Evolutionary conservation across 2,329 filamentous ascomycete species (phyloP), one percentile per base, ranked within the genome.

Genomic region (Whalleya microplaca): DNA sequence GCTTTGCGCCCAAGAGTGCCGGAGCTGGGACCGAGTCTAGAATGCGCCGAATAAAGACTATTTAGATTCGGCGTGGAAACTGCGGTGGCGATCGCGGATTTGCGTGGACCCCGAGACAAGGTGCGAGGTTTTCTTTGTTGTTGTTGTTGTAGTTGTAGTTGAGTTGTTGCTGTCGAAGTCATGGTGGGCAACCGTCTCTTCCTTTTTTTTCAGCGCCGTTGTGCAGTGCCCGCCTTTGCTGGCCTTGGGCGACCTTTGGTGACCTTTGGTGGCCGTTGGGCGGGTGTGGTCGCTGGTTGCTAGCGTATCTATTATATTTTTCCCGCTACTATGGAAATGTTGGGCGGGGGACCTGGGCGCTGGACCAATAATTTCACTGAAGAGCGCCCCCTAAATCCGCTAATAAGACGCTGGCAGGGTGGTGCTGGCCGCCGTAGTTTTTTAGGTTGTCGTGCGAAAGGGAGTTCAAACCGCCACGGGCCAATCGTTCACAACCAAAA

Each of bases 1-100:
- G 82, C 80, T 77, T 93, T 92, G 69, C 89, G 70, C 64, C 86
- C 68, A 83, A 80, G 64, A 88, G 78, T 56, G 80, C 77, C 45
- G 70, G 75, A 51, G 48, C 63, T 53, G 27, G 76, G 75, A 46
- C 71, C 71, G 41, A 80, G 75, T 61, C 77, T 78, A 48, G 80
- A 79, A 62, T 82, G 80, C 7, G 76, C 72, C 42, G 75, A 72
- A 70, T 82, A 85, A 41, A 81, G 70, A 21, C 76, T 73, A 68
- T 80, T 80, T 58, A 88, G 76, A 66, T 87, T 86, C 10, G 85
- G 84, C 3, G 82, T 84, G 7, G 85, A 87, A 37, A 78, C 76
- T 21, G 32, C 32, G 6, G 84, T 80, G 56, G 76, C 72, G 57
- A 79, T 73, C 50, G 70, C 72, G 52, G 74, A 70, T 56, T 67